Evolutionary conservation across 2,329 filamentous ascomycete genomes (phyloP), one percentile per base, ranked within the genome.

Genomic region (Cladophialophora immunda): DNA sequence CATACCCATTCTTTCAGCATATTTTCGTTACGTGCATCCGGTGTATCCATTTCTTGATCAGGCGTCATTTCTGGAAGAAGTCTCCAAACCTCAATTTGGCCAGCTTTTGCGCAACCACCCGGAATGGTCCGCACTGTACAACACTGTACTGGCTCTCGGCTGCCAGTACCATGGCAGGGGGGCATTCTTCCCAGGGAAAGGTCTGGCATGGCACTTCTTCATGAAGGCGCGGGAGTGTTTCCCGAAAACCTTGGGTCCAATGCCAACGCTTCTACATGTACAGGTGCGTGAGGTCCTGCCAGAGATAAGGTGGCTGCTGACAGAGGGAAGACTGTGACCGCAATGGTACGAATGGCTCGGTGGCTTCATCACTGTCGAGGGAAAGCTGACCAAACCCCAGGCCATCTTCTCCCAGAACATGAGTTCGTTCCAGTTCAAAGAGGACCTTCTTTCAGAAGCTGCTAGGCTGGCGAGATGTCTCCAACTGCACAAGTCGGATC

Each of bases 191-290:
- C 38, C 38, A 7, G 38, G 38, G 8, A 41, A 41, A n/a, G 38
- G 38, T n/a, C 38, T 41, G 15, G 38, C 38, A 19, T 41, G 38
- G 38, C 38, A 41, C 38, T 41, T 41, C 8, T 41, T 41, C 8
- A 41, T 41, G 38, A 41, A 41, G 38, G 38, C 38, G 38, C 38
- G 38, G 38, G 38, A 41, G 38, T 41, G 38, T 41, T 41, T 41
- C 38, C 38, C 38, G 38, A 41, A 41, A 41, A 5, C 17, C 17
- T 41, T 41, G 38, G 38, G 38, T 4, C 38, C 38, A 41, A 41
- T n/a, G 38, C 38, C 38, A 19, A 41, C 38, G 15, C 38, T 41
- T 2, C 38, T 41, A 4, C 38, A n/a, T n/a, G 38, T 41, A n/a
- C 38, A 41, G 17, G 38, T 41, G 15, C 1, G 38, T 41, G 3